Percentiles rank a stretch among this genome's conserved stretches.
These are phyloP conservation scores for Penicillium simplicissimum DNA, from an alignment of 495 filamentous ascomycete species.

Conservation along the genomic window DNA sequence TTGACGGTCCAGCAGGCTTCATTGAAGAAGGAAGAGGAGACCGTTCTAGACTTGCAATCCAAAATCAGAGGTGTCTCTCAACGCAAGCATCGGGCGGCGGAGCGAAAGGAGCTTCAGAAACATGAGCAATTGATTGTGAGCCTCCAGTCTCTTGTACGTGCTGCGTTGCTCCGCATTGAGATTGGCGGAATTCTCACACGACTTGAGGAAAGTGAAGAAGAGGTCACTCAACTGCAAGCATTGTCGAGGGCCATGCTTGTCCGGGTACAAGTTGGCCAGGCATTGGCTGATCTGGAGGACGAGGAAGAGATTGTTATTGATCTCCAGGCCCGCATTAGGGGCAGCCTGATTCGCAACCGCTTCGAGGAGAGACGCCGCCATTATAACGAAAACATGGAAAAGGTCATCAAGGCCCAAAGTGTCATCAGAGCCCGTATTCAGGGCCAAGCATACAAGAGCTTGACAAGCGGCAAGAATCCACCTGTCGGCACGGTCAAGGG, in stretches of 20 bases:
- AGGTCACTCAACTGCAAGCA: slow-evolving; percentile 69
- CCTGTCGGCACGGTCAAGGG: slow-evolving; percentile 95
- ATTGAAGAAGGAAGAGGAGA: slow-evolving; percentile 35
- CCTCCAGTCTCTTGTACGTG: slow-evolving; percentile 73
- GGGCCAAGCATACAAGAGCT: slow-evolving; percentile 94
- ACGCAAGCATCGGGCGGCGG: slow-evolving; percentile 42
- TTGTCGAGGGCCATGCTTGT: slow-evolving; percentile 76
- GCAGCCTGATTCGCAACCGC: slow-evolving; percentile 66
- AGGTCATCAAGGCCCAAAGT: slow-evolving; percentile 97
- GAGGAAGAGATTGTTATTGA: slow-evolving; percentile 73
- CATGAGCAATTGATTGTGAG: slow-evolving; percentile 58
- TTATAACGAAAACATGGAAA: slow-evolving; percentile 96
- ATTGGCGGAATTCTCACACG: slow-evolving; percentile 69
- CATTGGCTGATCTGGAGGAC: slow-evolving; percentile 74
- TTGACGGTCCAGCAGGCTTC: slow-evolving; percentile 34
- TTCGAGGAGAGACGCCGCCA: slow-evolving; percentile 85
- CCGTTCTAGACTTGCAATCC: slow-evolving; percentile 50
- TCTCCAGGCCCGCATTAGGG: slow-evolving; percentile 75
- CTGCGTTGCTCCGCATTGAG: slow-evolving; percentile 70
- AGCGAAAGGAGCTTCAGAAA: slow-evolving; percentile 58
- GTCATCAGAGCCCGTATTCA: slow-evolving; percentile 92
- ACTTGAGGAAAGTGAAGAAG: slow-evolving; percentile 79
- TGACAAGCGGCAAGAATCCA: slow-evolving; percentile 95
- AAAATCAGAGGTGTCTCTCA: slow-evolving; percentile 45
- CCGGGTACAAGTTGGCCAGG: slow-evolving; percentile 65